Base-by-base conservation (phyloP, 2,329 filamentous ascomycete genomes). In the Microdochium trichocladiopsis region DNA sequence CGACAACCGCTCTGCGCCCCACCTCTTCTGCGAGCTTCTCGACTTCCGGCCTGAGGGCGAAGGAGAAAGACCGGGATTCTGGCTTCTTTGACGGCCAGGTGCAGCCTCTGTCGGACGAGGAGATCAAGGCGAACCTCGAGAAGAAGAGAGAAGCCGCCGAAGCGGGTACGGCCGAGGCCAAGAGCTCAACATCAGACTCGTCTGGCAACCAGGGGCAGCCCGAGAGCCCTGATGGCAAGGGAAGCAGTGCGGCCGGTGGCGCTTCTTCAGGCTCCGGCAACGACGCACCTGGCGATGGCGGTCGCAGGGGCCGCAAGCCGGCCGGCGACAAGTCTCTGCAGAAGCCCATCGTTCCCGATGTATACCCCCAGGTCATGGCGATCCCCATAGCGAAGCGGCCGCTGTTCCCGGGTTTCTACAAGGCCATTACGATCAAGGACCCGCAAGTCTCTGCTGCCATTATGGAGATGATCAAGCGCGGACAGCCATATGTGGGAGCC, bases 361-460 rank as follows among this genome's bases (percentile, higher is more conserved):
- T 96, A 45, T 99, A 99, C 67, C 94, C 94, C 3, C 94, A 97
- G 67, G 92, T 99, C 52, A 90, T 99, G 80, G 93, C 93, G 2
- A 95, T 99, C 52, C 94, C 94, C 8, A 96, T 99, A 62, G 88
- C 90, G 25, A 91, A 95, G 68, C 82, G 94, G 51, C 94, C 94
- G 11, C 75, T 99, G 12, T 99, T 97, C 71, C 94, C 94, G 1
- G 94, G 94, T 1, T 99, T 97, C 71, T 99, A 99, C 76, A 99
- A 99, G 72, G 93, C 94, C 10, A 94, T 99, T 60, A 99, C 93
- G 3, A 95, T 99, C 60, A 87, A 90, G 66, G 91, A 99, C 64
- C 89, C 88, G 18, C 88, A 94, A 61, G 94, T 99, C 33, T 88
- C 92, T 14, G 84, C 86, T 37, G 94, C 94, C 22, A 95, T 99